Evolutionary conservation across 1,139 yeast species (phyloP).

Genomic region (Candida sanyaensis): DNA sequence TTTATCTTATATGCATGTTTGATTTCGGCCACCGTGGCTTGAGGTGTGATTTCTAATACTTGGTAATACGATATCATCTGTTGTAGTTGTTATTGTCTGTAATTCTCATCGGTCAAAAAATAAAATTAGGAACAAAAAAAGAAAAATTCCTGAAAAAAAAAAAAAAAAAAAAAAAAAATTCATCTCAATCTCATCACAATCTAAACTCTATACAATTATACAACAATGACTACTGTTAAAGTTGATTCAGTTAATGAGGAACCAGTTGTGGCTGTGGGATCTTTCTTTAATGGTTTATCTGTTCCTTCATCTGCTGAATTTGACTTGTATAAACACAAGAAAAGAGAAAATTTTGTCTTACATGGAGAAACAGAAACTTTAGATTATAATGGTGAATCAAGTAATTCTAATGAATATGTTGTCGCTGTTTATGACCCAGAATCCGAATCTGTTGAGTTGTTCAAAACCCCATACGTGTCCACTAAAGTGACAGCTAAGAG

Average conservation of each 20-base stretch:
- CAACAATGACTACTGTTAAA: conserved; percentile 9
- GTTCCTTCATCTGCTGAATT: conserved; percentile 63
- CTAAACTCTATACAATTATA: neutral
- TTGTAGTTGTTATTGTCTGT: neutral
- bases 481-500: conserved; percentile 58
- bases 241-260: conserved; percentile 20
- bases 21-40: conserved; percentile 32
- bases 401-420: conserved; percentile 51
- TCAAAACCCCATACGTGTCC: conserved; percentile 58
- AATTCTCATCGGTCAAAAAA: conserved; percentile 4
- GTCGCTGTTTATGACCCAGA: conserved; percentile 73
- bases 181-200: conserved; percentile 3
- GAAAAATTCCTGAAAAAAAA: conserved; percentile 1
- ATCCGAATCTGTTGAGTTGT: conserved; percentile 59
- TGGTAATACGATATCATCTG: conserved; percentile 44
- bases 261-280: conserved; percentile 46
- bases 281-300: conserved; percentile 74
- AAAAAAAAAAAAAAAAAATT: neutral
- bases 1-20: conserved; percentile 61
- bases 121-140: conserved; percentile 3
- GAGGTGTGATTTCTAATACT: conserved; percentile 44
- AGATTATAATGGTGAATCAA: conserved; percentile 68
- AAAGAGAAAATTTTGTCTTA: conserved; percentile 45
- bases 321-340: conserved; percentile 61
- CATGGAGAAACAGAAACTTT: conserved; percentile 80